Conservation (phyloP, 495 filamentous ascomycete species). For the Cercophora sp. region DNA sequence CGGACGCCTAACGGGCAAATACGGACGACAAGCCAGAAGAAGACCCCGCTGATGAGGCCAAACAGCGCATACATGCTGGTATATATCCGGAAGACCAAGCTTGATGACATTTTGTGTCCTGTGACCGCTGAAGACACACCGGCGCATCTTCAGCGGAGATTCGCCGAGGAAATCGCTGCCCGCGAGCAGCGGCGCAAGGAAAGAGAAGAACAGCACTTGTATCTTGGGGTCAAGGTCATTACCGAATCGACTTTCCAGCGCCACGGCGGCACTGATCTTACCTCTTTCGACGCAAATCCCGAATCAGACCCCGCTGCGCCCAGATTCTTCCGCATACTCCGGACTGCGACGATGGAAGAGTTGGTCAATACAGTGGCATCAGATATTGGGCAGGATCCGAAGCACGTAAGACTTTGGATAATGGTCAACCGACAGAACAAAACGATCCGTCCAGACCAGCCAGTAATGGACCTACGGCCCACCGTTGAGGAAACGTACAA, state of each 20-base stretch:
- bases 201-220: slow-evolving; percentile 88
- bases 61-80: slow-evolving; percentile 96
- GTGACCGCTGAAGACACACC: slow-evolving; percentile 75
- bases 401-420: slow-evolving; percentile 77
- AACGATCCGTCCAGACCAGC: slow-evolving; percentile 84
- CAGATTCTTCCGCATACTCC: slow-evolving; percentile 63
- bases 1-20: slow-evolving; percentile 47
- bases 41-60: slow-evolving; percentile 48
- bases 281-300: slow-evolving; percentile 57
- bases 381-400: slow-evolving; percentile 59
- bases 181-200: slow-evolving; percentile 75
- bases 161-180: slow-evolving; percentile 76
- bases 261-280: slow-evolving; percentile 83
- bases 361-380: slow-evolving; percentile 64
- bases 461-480: slow-evolving; percentile 70
- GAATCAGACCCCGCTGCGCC: slow-evolving; percentile 56
- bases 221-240: slow-evolving; percentile 75
- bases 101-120: slow-evolving; percentile 74
- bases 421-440: slow-evolving; percentile 99
- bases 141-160: slow-evolving; percentile 68
- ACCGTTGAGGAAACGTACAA: slow-evolving; percentile 75
- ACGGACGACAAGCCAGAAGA: slow-evolving; percentile 36
- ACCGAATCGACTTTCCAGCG: slow-evolving; percentile 72
- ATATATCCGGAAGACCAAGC: slow-evolving; percentile 81
- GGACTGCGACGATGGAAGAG: slow-evolving; percentile 68